Evolutionary conservation across 2,329 filamentous ascomycete genomes (phyloP).

Genomic region (Fusarium hainanense): DNA sequence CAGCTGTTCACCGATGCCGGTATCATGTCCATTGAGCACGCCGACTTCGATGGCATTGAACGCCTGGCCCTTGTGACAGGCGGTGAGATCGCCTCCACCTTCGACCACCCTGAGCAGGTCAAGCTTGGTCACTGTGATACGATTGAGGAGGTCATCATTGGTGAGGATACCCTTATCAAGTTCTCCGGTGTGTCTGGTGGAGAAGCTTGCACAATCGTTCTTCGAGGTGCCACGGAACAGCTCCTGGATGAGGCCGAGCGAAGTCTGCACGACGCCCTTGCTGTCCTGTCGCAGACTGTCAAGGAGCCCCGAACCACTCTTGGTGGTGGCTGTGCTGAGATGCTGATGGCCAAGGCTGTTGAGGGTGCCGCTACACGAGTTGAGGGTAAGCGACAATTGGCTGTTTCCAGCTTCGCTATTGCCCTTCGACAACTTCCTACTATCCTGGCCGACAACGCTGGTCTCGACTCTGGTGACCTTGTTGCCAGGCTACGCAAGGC

Average conservation of each 20-base stretch:
- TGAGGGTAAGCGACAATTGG: slow-evolving; percentile 95
- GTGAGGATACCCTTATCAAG: slow-evolving; percentile 96
- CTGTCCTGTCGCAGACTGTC: slow-evolving; percentile 95
- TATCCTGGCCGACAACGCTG: slow-evolving; percentile 96
- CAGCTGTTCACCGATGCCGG: slow-evolving; percentile 98
- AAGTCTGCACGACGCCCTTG: slow-evolving; percentile 93
- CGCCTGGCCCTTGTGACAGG: slow-evolving; percentile 93
- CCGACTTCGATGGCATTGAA: slow-evolving; percentile 98
- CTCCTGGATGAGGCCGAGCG: slow-evolving; percentile 96
- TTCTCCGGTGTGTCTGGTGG: slow-evolving; percentile 97
- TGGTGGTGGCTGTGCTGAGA: slow-evolving; percentile 95
- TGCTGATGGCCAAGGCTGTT: slow-evolving; percentile 99
- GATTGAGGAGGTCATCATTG: slow-evolving; percentile 98
- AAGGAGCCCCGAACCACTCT: slow-evolving; percentile 94
- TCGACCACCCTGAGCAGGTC: slow-evolving; percentile 97
- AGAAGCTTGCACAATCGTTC: slow-evolving; percentile 94
- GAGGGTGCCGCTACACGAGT: slow-evolving; percentile 93
- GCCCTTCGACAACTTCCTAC: slow-evolving; percentile 94
- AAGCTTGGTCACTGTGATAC: slow-evolving; percentile 95
- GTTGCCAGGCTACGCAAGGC: slow-evolving; percentile 91
- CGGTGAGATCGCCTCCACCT: slow-evolving; percentile 96
- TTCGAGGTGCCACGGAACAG: slow-evolving; percentile 96
- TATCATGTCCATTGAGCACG: slow-evolving; percentile 98
- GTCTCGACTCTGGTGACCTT: slow-evolving; percentile 93
- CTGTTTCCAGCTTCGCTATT: slow-evolving; percentile 88